These are phyloP conservation scores for Crithidia expoeki DNA, from an alignment of 208 protist genomes.

Conservation along the genomic window DNA sequence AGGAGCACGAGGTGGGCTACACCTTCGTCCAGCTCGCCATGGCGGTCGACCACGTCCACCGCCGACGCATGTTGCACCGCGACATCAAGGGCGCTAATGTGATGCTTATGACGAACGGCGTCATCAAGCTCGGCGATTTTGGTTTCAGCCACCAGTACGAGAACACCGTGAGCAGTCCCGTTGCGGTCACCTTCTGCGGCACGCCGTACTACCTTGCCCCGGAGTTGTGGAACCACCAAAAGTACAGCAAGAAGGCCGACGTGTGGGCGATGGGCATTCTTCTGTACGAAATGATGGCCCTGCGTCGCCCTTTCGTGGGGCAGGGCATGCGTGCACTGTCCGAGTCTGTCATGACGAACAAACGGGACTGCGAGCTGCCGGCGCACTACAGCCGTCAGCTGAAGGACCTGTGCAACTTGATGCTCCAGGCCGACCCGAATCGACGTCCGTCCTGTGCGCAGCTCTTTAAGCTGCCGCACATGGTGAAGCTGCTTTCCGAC, in stretches of 20 bases:
- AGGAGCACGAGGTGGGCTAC: slow-evolving; percentile 84
- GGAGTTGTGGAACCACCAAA: slow-evolving; percentile 88
- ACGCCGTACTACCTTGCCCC: slow-evolving; percentile 93
- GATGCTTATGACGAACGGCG: slow-evolving; percentile 77
- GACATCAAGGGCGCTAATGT: slow-evolving; percentile 90
- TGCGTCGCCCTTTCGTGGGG: slow-evolving; percentile 77
- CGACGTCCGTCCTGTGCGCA: slow-evolving; percentile 50
- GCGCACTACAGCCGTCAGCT: slow-evolving; percentile 60
- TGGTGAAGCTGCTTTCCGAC: slow-evolving; percentile 59
- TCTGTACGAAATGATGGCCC: slow-evolving; percentile 83
- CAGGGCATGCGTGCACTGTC: slow-evolving; percentile 74
- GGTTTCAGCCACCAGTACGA: slow-evolving; percentile 85
- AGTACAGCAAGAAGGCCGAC: slow-evolving; percentile 93
- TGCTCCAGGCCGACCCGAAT: slow-evolving; percentile 62
- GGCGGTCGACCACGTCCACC: slow-evolving; percentile 87
- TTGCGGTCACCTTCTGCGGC: slow-evolving; percentile 86
- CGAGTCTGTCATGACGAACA: slow-evolving; percentile 65
- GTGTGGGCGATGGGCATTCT: slow-evolving; percentile 90
- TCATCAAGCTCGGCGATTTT: slow-evolving; percentile 90
- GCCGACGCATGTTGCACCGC: slow-evolving; percentile 85
- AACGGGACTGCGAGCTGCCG: slow-evolving; percentile 62
- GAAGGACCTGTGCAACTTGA: slow-evolving; percentile 62
- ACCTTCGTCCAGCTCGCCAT: slow-evolving; percentile 84
- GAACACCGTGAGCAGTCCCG: slow-evolving; percentile 73
- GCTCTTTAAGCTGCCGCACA: slow-evolving; percentile 61